These are phyloP conservation scores for Leccinum pachyderme DNA, from an alignment of 1,284 basidiomycete genomes.

Conservation along the genomic window DNA sequence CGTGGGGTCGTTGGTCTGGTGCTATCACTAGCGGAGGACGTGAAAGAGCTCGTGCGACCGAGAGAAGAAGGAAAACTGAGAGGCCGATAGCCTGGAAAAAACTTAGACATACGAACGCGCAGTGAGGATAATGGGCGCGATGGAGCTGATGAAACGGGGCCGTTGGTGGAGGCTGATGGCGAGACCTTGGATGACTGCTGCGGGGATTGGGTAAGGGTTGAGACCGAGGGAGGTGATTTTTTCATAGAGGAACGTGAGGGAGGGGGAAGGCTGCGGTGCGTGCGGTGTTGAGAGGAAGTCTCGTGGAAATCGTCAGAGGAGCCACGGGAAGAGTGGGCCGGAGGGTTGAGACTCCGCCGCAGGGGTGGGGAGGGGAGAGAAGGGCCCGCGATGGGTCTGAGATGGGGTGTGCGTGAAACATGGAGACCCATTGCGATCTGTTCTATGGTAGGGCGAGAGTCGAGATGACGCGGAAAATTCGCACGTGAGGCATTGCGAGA, in stretches of 20 bases:
- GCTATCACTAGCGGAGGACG: slow-evolving; percentile 39
- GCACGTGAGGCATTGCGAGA: slow-evolving; percentile 27
- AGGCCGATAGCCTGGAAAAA: slow-evolving; percentile 44
- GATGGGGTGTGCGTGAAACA: slow-evolving; percentile 67
- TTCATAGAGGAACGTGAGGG: slow-evolving; percentile 60
- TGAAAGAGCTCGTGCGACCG: slow-evolving; percentile 33
- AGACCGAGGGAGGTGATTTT: slow-evolving; percentile 38
- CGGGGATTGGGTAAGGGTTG: slow-evolving; percentile 36
- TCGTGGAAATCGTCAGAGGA: slow-evolving; percentile 22
- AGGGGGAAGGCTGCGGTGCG: slow-evolving; percentile 44
- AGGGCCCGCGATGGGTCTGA: slow-evolving; percentile 38
- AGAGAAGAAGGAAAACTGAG: slow-evolving; percentile 39
- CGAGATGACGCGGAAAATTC: slow-evolving; percentile 42
- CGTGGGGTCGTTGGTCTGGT: slow-evolving; percentile 38
- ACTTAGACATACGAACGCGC: slow-evolving; percentile 49
- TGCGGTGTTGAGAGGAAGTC: slow-evolving; percentile 29
- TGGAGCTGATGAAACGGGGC: slow-evolving; percentile 38
- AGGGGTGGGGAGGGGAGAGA: slow-evolving; percentile 21
- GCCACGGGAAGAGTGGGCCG: slow-evolving; percentile 2
- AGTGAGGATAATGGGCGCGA: slow-evolving; percentile 40
- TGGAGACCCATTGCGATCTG: slow-evolving; percentile 77
- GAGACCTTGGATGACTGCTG: slow-evolving; percentile 40
- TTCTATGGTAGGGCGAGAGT: slow-evolving; percentile 61
- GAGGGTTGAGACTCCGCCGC: slow-evolving; percentile 18
- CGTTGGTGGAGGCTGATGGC: slow-evolving; percentile 48